Conservation (phyloP, 768 basidiomycete genomes). For the Sistotremastrum niveocremeum region DNA sequence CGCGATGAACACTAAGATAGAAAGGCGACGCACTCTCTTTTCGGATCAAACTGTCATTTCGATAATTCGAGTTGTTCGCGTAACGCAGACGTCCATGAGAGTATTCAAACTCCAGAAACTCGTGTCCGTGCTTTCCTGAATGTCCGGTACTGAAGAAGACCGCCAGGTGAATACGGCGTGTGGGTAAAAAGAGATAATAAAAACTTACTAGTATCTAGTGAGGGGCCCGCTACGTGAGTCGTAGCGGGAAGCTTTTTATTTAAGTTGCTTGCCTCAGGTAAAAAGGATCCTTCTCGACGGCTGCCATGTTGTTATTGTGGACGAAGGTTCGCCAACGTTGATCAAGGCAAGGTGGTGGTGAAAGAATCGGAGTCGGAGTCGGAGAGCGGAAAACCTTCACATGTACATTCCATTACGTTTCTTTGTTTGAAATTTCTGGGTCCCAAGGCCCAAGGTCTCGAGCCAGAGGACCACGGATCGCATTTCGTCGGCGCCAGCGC, state of each 20-base stretch:
- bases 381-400: too few relatives aligned
- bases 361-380: too few relatives aligned
- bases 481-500: too few relatives aligned
- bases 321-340: too few relatives aligned
- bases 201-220: slow-evolving; percentile 40
- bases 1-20: not conserved
- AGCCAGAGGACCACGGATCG: too few relatives aligned
- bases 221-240: slow-evolving; percentile 10
- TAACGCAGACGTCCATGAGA: slow-evolving; percentile 92
- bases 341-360: too few relatives aligned
- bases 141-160: slow-evolving; percentile 69
- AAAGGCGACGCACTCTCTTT: slow-evolving; percentile 77
- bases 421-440: too few relatives aligned
- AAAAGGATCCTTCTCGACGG: slow-evolving; percentile 60
- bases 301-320: slow-evolving; percentile 21
- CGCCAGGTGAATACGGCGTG: slow-evolving; percentile 1
- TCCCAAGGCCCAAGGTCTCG: too few relatives aligned
- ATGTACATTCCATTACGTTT: too few relatives aligned
- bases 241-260: slow-evolving; percentile 9
- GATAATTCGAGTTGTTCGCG: slow-evolving; percentile 98
- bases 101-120: slow-evolving; percentile 98
- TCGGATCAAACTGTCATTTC: slow-evolving; percentile 92
- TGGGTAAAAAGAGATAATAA: slow-evolving; percentile 1
- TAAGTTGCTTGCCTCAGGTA: slow-evolving; percentile 48
- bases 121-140: slow-evolving; percentile 94